phyloP scores from a whole-genome alignment of 2,329 filamentous ascomycete species.

The Trichothecium roseum region DNA sequence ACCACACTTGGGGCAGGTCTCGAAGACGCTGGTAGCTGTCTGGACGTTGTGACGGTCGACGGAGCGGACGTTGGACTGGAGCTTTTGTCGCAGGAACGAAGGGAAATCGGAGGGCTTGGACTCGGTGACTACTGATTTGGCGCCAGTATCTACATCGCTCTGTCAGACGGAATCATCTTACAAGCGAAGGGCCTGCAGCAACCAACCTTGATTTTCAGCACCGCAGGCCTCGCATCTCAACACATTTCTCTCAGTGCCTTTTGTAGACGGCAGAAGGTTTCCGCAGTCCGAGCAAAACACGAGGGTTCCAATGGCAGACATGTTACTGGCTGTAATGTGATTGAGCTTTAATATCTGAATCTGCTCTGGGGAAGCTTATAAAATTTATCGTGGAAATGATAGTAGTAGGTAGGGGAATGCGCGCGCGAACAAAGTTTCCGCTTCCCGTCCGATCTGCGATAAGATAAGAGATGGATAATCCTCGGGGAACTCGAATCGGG shows the following conservation, averaged over 20 bases:
- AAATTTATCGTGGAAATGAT: no score
- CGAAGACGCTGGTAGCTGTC: slow-evolving; percentile 56
- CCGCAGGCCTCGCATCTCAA: slow-evolving; percentile 81
- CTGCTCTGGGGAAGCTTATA: no score
- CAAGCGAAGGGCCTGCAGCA: neutral
- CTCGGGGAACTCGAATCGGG: no score
- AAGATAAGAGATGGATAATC: no score
- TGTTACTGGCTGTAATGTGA: slow-evolving; percentile 31
- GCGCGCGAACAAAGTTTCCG: no score
- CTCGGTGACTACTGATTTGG: slow-evolving; percentile 66
- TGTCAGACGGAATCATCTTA: neutral
- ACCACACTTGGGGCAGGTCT: slow-evolving; percentile 73
- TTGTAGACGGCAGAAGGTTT: slow-evolving; percentile 74
- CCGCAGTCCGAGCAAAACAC: slow-evolving; percentile 92
- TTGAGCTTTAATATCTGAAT: no score
- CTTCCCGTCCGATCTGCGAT: neutral
- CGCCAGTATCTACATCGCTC: slow-evolving; percentile 50
- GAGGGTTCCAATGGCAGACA: slow-evolving; percentile 84
- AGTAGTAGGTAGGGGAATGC: no score
- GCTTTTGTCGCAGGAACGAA: slow-evolving; percentile 76
- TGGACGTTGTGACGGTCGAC: slow-evolving; percentile 68
- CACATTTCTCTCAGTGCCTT: slow-evolving; percentile 63
- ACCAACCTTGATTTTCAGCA: slow-evolving; percentile 67
- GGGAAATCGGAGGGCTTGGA: slow-evolving; percentile 91
- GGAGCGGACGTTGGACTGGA: slow-evolving; percentile 71